These are phyloP conservation scores for Scutellaria baicalensis DNA, from an alignment of 257 asterid species.

Conservation along the genomic window DNA sequence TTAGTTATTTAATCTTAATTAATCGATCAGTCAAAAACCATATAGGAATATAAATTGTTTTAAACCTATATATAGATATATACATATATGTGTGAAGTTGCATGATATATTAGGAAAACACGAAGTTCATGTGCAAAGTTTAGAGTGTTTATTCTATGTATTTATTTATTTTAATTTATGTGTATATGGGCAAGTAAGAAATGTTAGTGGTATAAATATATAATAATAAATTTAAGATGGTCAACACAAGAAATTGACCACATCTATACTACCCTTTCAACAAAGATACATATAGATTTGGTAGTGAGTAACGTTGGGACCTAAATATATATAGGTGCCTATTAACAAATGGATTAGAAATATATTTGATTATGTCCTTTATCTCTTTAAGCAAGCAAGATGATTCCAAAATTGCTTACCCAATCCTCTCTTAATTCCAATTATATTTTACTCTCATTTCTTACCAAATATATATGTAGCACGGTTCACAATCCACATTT, in stretches of 20 bases:
- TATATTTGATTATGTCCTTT: background rate
- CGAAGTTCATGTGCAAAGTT: conserved; percentile 1
- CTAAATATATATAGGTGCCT: background rate
- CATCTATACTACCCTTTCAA: conserved; percentile 34
- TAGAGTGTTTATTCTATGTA: background rate
- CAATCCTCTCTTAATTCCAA: too few relatives aligned
- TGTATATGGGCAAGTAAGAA: background rate
- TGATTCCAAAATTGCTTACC: too few relatives aligned
- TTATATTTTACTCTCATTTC: too few relatives aligned
- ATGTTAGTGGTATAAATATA: background rate
- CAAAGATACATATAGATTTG: conserved; percentile 44
- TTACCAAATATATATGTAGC: too few relatives aligned
- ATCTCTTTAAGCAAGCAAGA: background rate
- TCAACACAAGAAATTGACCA: conserved; percentile 32
- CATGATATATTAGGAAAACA: background rate
- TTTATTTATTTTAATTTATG: background rate
- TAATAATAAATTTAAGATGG: background rate
- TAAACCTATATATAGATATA: too few relatives aligned
- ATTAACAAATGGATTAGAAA: conserved; percentile 5
- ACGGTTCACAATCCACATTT: too few relatives aligned
- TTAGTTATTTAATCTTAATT: too few relatives aligned
- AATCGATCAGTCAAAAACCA: too few relatives aligned
- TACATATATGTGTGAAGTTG: too few relatives aligned
- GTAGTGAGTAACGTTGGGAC: conserved; percentile 13
- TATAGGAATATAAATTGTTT: too few relatives aligned